A percentile compares a stretch with the other conserved stretches of the same genome.
Evolutionary conservation across 1,284 basidiomycete genomes (phyloP).

Genomic region (Austropuccinia psidii): DNA sequence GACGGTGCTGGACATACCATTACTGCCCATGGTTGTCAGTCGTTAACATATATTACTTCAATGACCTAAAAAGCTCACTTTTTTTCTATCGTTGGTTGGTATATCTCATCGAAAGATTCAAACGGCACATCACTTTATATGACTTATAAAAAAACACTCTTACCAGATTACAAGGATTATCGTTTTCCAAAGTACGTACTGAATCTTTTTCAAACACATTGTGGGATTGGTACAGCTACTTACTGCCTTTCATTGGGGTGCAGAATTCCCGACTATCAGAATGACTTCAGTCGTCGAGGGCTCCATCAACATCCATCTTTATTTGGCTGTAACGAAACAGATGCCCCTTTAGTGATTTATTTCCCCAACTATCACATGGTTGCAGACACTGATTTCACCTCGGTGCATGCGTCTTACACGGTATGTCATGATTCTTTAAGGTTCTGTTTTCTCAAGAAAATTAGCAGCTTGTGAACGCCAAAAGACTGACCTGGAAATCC

Average conservation of each 20-base stretch:
- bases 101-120: slow-evolving; percentile 4
- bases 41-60: not conserved
- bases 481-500: not conserved
- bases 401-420: slow-evolving; percentile 24
- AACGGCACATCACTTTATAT: slow-evolving; percentile 33
- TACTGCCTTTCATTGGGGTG: not conserved
- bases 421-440: not conserved
- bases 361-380: slow-evolving; percentile 34
- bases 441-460: no score
- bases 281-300: slow-evolving; percentile 6
- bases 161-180: slow-evolving; percentile 22
- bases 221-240: not conserved
- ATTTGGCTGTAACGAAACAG: slow-evolving; percentile 26
- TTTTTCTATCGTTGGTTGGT: not conserved
- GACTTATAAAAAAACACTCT: slow-evolving; percentile 20
- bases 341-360: slow-evolving; percentile 27
- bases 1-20: slow-evolving; percentile 9
- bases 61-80: not conserved
- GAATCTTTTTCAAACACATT: not conserved
- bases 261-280: slow-evolving; percentile 23
- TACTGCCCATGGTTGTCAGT: slow-evolving; percentile 21
- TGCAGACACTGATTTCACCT: slow-evolving; percentile 21
- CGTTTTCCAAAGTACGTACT: slow-evolving; percentile 26
- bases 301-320: slow-evolving; percentile 29
- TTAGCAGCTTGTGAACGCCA: not conserved